Base-by-base conservation (phyloP, 306 rosid species). In the Trifolium fragiferum region DNA sequence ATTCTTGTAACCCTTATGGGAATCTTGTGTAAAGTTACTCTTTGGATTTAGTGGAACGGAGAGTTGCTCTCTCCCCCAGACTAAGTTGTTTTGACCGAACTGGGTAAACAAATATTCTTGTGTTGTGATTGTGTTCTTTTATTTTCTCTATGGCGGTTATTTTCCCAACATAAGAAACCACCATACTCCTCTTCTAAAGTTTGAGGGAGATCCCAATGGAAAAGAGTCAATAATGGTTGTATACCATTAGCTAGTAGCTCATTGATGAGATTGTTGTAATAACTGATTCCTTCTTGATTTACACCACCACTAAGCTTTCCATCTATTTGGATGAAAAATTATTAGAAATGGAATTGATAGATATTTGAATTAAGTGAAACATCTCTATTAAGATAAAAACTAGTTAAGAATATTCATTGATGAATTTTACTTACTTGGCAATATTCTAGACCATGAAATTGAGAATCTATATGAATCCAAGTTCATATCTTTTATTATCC, bases 381-480 rank as follows among this genome's bases (percentile, higher is more conserved):
- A 40, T 10, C 13, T 10, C 13, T 40, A 40, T 10, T 40, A 40
- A 40, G 46, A 40, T 40, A 40, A 40, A 38, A 27, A 27, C 4
- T 60, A 25, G 38, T 21, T 4, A 30, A 57, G 8, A 57, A 57
- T 57, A 57, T 6, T 57, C 15, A 57, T 27, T 13, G 0, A 30
- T 60, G 6, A 32, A 25, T 10, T 30, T 60, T 0, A 60, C 66
- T 30, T 32, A 60, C 66, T 32, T 32, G 66, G 66, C 21, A 60
- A 60, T 8, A 60, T 60, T 60, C 66, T 60, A 30, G 66, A 60
- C 66, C 66, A 60, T 15, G 66, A 60, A 30, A 60, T 14, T 13
- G 66, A 60, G 21, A 60, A 60, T 60, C 66, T 60, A 12, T 60
- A 60, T 15, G 66, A 60, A 30, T 60, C 66, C 43, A 60, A 60